These are phyloP conservation scores for Chytriomyces sp. DNA, from an alignment of 192 early-diverging fungal species.

Conservation along the genomic window DNA sequence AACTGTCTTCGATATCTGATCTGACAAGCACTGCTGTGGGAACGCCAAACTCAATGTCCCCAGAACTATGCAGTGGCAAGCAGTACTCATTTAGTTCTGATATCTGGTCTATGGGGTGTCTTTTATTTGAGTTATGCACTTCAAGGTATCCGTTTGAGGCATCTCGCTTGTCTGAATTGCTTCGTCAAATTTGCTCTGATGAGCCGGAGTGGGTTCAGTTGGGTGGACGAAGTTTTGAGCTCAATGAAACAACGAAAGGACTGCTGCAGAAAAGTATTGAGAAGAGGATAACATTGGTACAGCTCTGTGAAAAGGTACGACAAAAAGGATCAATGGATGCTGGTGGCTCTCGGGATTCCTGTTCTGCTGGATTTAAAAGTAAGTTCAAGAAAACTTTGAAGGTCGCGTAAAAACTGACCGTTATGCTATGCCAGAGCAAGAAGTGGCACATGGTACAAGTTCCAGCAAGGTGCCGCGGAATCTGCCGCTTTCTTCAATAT, in stretches of 20 bases:
- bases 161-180: neutral
- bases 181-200: neutral
- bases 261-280: neutral
- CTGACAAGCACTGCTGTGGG: slow-evolving; percentile 15
- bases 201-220: neutral
- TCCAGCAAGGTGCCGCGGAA: too few species aligned
- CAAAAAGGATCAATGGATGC: too few species aligned
- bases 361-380: neutral
- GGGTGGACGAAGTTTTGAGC: neutral
- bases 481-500: too few species aligned
- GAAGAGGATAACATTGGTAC: neutral
- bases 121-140: slow-evolving; percentile 15
- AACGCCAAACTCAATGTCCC: slow-evolving; percentile 29
- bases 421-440: too few species aligned
- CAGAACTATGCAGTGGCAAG: slow-evolving; percentile 27
- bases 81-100: slow-evolving; percentile 26
- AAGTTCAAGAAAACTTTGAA: too few species aligned
- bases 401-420: too few species aligned
- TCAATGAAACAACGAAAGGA: neutral
- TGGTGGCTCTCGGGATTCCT: neutral
- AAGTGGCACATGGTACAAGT: too few species aligned
- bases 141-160: slow-evolving; percentile 12
- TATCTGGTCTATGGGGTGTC: slow-evolving; percentile 30
- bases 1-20: neutral
- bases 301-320: neutral